Evolutionary conservation across 208 protist species (phyloP), one percentile per base, ranked within the genome.

Genomic region (Trypanosoma scelopori): DNA sequence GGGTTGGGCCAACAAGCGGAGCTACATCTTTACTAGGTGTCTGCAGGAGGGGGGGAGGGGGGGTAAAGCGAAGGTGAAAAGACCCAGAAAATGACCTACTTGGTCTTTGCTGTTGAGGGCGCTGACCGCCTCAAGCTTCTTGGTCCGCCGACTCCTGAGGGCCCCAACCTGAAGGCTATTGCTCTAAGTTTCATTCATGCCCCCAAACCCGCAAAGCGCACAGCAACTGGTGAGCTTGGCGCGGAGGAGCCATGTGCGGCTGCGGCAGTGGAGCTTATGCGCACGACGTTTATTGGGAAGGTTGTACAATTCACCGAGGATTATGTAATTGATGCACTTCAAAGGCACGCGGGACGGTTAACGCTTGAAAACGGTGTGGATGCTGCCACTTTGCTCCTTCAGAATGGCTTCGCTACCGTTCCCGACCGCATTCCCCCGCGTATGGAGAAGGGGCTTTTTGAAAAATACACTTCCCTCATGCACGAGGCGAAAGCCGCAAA

Each of bases 161-260:
- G 79, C 20, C 82, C 83, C 1, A 91, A 71, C 18, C 67, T 91
- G 32, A 93, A 92, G 56, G 68, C 75, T 22, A 83, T 97, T 28
- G 86, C 83, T 25, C 71, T 97, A 52, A 94, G 88, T 71, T 94
- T 80, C 69, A 93, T 97, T 39, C 77, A 95, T 41, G 84, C 87
- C 0, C 89, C 89, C 5, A 85, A 90, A 64, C 68, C 89, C 35
- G 84, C 83, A 0, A 72, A 76, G 15, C 80, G 87, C 27, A 79
- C 61, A 20, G 51, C 73, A 16, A 76, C 52, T 37, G 86, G 85
- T 11, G 87, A 81, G n/a, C 92, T 92, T 58, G 76, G 74, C 15
- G 59, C 68, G 1, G 92, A 97, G 53, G 92, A 97, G 12, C 89
- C 89, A 25, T 97, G 79, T 71, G 88, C 89, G 13, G 87, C 81